Conservation (phyloP, 2,329 filamentous ascomycete genomes). For the Macrophomina phaseolina region DNA sequence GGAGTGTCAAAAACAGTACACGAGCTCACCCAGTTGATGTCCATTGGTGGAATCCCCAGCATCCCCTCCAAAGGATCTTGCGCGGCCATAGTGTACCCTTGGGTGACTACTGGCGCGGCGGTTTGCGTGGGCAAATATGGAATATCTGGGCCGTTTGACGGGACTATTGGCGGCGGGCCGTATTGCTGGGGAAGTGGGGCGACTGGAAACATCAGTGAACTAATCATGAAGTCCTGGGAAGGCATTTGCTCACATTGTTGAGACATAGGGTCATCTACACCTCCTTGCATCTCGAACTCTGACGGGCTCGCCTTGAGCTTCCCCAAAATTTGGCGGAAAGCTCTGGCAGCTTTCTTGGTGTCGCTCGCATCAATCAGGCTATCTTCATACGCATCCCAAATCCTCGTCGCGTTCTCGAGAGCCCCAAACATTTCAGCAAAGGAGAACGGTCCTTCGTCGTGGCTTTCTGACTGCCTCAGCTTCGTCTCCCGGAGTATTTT, state of each 20-base stretch:
- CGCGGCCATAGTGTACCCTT: constrained; percentile 6
- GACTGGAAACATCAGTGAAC: constrained; percentile 3
- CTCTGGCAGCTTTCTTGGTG: constrained; percentile 21
- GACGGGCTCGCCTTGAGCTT: constrained; percentile 11
- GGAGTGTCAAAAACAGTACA: background rate
- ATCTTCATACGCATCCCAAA: constrained; percentile 27
- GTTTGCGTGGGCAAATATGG: constrained; percentile 14
- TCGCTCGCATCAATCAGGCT: constrained; percentile 22
- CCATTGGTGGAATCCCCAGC: constrained; percentile 26
- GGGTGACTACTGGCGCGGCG: background rate
- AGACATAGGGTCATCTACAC: background rate
- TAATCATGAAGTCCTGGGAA: background rate
- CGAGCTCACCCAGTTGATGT: constrained; percentile 26
- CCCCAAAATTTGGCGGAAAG: constrained; percentile 20
- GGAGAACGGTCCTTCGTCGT: constrained; percentile 7
- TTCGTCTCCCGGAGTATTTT: constrained; percentile 31
- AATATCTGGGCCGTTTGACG: constrained; percentile 13
- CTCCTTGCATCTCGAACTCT: constrained; percentile 5
- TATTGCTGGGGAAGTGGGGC: constrained; percentile 6
- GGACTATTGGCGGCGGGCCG: constrained; percentile 3
- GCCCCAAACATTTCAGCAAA: constrained; percentile 10
- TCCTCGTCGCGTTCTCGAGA: constrained; percentile 19
- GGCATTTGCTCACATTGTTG: constrained; percentile 7
- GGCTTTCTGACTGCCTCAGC: constrained; percentile 1
- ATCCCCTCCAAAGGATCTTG: constrained; percentile 18